phyloP scores from a whole-genome alignment of 2,329 filamentous ascomycete species.

The Pseudogymnoascus sp. region DNA sequence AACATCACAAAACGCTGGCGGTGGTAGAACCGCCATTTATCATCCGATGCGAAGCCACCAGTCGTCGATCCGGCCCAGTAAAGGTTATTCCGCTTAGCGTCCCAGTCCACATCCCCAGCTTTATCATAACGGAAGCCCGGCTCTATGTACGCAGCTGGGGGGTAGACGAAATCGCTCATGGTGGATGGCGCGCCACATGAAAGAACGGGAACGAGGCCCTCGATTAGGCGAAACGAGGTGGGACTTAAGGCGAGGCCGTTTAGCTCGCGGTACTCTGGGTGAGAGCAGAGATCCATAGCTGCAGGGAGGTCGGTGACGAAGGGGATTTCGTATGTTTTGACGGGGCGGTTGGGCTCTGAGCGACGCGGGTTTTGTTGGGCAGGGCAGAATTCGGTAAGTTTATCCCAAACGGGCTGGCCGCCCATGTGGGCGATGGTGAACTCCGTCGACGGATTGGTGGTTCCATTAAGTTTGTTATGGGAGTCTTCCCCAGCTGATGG shows the following conservation, averaged over 20 bases:
- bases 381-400: conserved; percentile 28
- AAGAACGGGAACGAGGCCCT: conserved; percentile 38
- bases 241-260: conserved; percentile 35
- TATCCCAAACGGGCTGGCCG: conserved; percentile 26
- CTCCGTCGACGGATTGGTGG: not conserved
- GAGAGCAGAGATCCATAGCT: conserved; percentile 35
- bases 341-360: not conserved
- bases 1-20: conserved; percentile 38
- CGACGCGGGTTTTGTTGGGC: not conserved
- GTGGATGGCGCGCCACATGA: conserved; percentile 37
- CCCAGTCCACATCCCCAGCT: conserved; percentile 38
- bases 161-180: conserved; percentile 46
- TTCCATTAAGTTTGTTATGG: not conserved
- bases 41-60: conserved; percentile 34
- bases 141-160: conserved; percentile 42
- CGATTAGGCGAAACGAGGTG: conserved; percentile 33
- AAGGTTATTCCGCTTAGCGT: conserved; percentile 40
- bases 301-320: conserved; percentile 31
- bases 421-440: conserved; percentile 27
- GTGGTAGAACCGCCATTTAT: conserved; percentile 38
- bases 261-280: conserved; percentile 42
- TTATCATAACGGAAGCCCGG: conserved; percentile 37
- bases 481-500: not conserved
- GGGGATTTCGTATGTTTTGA: conserved; percentile 23
- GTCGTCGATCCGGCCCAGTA: conserved; percentile 54